Percentiles rank a stretch among this genome's conserved stretches.
Conservation (phyloP, 495 filamentous ascomycete species). For the Talaromyces stipitatus region DNA sequence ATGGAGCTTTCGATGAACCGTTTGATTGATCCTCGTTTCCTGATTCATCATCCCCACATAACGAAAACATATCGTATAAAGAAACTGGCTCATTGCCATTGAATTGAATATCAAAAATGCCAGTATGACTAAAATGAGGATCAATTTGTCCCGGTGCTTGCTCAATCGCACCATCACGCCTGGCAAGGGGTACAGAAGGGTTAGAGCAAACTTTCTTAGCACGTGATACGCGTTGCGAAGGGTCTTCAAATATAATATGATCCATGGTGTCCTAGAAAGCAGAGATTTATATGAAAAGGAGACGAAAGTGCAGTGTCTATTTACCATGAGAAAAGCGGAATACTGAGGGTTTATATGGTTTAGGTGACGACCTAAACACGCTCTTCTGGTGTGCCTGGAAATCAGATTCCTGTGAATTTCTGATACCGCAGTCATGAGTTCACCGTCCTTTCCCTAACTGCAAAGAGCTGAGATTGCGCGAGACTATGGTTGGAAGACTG, state of each 20-base stretch:
- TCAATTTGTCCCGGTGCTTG: neutral
- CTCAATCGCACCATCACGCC: neutral
- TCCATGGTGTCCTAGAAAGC: neutral
- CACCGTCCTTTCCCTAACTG: neutral
- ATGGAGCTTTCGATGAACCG: neutral
- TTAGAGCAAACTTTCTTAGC: neutral
- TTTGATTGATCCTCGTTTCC: neutral
- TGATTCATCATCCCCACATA: neutral
- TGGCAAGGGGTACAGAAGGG: neutral
- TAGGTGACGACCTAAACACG: neutral
- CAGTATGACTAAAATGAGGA: neutral
- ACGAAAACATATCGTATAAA: neutral
- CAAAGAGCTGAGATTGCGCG: neutral
- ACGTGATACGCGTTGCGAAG: neutral
- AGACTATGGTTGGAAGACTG: neutral
- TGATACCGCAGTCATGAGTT: neutral
- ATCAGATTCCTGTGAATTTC: neutral
- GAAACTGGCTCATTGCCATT: neutral
- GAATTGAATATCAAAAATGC: neutral
- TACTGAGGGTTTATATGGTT: neutral
- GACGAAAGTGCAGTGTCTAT: neutral
- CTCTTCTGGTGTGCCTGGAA: neutral
- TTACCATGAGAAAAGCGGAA: neutral
- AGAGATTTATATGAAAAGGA: neutral
- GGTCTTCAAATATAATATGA: constrained; percentile 3